Evolutionary conservation across 768 basidiomycete genomes (phyloP).

Genomic region (Zangia roseola): DNA sequence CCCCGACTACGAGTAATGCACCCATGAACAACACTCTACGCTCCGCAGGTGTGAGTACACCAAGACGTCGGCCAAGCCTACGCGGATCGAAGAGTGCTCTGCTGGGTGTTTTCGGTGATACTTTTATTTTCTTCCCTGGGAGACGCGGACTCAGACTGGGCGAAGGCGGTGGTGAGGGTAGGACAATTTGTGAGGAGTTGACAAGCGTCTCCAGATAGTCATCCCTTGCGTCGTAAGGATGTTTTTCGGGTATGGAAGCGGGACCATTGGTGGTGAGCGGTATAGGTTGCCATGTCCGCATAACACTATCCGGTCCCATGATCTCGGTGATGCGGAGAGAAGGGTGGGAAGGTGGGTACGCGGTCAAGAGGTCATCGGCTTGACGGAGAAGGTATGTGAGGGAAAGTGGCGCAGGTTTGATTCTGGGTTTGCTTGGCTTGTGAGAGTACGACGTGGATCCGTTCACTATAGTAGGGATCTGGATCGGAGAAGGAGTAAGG

Average conservation of each 20-base stretch:
- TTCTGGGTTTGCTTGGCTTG: constrained; percentile 8
- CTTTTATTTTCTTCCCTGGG: constrained; percentile 21
- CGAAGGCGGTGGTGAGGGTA: constrained; percentile 27
- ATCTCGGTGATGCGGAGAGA: constrained; percentile 52
- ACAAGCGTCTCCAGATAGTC: constrained; percentile 27
- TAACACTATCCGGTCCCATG: constrained; percentile 76
- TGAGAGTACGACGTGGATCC: constrained; percentile 3
- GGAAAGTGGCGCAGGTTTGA: constrained; percentile 32
- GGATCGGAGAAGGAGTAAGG: neutral
- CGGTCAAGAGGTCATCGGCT: constrained; percentile 57
- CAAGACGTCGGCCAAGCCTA: constrained; percentile 19
- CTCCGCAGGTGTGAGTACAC: constrained; percentile 27
- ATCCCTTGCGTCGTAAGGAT: constrained; percentile 21
- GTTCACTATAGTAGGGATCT: neutral
- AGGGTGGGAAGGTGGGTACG: constrained; percentile 61
- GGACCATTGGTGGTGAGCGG: constrained; percentile 24
- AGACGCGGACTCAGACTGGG: constrained; percentile 8
- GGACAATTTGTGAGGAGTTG: constrained; percentile 22
- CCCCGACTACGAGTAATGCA: constrained; percentile 66
- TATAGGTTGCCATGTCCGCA: constrained; percentile 60
- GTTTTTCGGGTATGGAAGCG: constrained; percentile 24
- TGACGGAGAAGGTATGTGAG: constrained; percentile 52
- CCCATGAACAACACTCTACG: constrained; percentile 50
- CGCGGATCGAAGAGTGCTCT: constrained; percentile 15
- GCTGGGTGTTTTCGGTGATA: constrained; percentile 4